phyloP scores from a whole-genome alignment of 2,329 filamentous ascomycete species.

The Beauveria brongniartii region DNA sequence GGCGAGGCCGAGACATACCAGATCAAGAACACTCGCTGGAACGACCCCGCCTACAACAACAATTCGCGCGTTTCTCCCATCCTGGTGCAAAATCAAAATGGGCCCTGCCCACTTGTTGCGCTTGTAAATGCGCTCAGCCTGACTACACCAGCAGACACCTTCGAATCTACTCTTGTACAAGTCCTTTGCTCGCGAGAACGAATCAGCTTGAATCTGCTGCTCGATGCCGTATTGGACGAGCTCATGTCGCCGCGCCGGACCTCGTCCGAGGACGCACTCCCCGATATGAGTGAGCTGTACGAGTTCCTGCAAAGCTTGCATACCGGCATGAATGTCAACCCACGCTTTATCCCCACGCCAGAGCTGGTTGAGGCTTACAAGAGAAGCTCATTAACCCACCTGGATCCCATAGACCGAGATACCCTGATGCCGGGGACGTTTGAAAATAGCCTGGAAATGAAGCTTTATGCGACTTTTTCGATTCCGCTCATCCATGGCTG shows the following conservation, averaged over 20 bases:
- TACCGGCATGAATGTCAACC: conserved; percentile 98
- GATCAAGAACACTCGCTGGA: conserved; percentile 86
- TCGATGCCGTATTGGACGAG: conserved; percentile 89
- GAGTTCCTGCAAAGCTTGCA: conserved; percentile 80
- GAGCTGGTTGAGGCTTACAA: conserved; percentile 39
- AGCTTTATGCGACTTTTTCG: conserved; percentile 81
- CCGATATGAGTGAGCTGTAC: conserved; percentile 83
- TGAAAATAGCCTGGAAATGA: conserved; percentile 79
- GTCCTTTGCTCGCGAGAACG: conserved; percentile 74
- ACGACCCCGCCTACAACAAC: conserved; percentile 52
- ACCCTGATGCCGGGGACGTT: conserved; percentile 61
- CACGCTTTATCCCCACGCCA: conserved; percentile 62
- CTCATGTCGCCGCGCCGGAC: conserved; percentile 70
- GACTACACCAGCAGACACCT: conserved; percentile 59
- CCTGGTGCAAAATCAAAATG: conserved; percentile 86
- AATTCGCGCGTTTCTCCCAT: conserved; percentile 74
- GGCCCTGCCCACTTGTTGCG: conserved; percentile 86
- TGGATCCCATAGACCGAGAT: conserved; percentile 42
- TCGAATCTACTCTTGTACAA: conserved; percentile 65
- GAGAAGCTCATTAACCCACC: conserved; percentile 43
- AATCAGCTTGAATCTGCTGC: conserved; percentile 73
- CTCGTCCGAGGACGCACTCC: conserved; percentile 55
- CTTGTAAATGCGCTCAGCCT: conserved; percentile 87
- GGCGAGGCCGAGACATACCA: conserved; percentile 71
- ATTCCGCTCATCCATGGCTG: conserved; percentile 90